Evolutionary conservation across 1,284 basidiomycete genomes (phyloP).

Genomic region (Phylloporus gajari): DNA sequence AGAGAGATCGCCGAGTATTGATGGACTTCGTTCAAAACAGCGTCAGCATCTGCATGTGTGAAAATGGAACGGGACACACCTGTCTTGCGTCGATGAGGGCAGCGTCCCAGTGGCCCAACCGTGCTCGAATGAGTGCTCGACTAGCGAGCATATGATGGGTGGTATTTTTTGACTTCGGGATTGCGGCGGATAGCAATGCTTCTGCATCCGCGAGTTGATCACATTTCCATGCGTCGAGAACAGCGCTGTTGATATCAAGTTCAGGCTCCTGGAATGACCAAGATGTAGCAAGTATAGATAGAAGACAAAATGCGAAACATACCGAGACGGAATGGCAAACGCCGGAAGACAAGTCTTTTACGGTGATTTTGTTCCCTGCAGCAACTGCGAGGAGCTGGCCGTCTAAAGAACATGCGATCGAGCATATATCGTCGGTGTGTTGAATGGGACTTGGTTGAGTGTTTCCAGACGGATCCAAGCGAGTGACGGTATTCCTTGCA

Average conservation of each 20-base stretch:
- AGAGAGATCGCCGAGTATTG: too few species aligned
- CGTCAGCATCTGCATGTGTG: too few species aligned
- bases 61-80: too few species aligned
- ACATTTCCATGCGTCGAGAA: neutral
- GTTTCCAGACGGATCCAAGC: neutral
- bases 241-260: neutral
- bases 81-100: too few species aligned
- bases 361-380: neutral
- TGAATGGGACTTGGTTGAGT: neutral
- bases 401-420: neutral
- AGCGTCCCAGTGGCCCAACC: too few species aligned
- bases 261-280: neutral
- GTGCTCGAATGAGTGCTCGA: too few species aligned
- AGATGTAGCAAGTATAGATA: too few species aligned
- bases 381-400: neutral
- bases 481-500: neutral
- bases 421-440: neutral
- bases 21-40: too few species aligned
- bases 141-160: too few species aligned
- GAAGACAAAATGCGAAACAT: too few species aligned
- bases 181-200: neutral
- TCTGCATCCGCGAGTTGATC: neutral
- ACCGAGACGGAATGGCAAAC: too few species aligned
- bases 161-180: neutral
- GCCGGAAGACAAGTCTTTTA: neutral